Percentiles rank a stretch among this genome's conserved stretches.
Evolutionary conservation across 495 filamentous ascomycete species (phyloP).

Genomic region (Cercophora scortea): DNA sequence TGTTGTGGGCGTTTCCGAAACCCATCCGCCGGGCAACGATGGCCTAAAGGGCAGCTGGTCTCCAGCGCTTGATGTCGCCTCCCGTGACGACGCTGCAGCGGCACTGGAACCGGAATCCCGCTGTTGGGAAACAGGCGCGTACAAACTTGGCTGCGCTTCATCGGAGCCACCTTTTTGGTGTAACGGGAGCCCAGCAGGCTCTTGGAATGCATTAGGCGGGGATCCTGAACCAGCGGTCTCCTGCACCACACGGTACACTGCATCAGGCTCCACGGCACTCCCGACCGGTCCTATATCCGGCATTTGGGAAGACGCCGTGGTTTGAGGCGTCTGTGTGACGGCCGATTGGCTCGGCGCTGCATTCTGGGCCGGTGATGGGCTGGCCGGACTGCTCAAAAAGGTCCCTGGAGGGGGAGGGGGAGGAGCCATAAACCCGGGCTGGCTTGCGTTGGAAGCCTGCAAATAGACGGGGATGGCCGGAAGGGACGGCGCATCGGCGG

Average conservation of each 20-base stretch:
- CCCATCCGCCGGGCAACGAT: slow-evolving; percentile 58
- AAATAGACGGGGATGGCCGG: background rate
- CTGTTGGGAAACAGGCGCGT: slow-evolving; percentile 1
- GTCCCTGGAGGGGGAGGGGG: no score
- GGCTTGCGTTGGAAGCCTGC: no score
- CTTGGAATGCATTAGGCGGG: slow-evolving; percentile 4
- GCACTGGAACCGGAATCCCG: no score
- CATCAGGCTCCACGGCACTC: slow-evolving; percentile 3
- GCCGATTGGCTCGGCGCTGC: background rate
- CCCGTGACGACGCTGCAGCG: slow-evolving; percentile 7
- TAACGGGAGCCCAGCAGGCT: slow-evolving; percentile 3
- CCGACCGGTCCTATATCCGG: background rate
- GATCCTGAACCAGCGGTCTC: background rate
- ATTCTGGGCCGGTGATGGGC: background rate
- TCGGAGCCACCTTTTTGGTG: background rate
- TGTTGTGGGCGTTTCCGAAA: slow-evolving; percentile 44
- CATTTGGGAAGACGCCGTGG: background rate
- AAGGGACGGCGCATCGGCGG: slow-evolving; percentile 1
- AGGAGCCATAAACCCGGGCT: no score
- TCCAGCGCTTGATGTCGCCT: slow-evolving; percentile 12
- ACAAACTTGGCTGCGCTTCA: background rate
- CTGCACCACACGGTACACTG: background rate
- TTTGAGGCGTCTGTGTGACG: background rate
- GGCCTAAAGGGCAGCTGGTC: slow-evolving; percentile 43
- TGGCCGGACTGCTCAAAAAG: no score